Evolutionary conservation across 805 yeast genomes (phyloP).

Genomic region (Schwanniomyces sp.): DNA sequence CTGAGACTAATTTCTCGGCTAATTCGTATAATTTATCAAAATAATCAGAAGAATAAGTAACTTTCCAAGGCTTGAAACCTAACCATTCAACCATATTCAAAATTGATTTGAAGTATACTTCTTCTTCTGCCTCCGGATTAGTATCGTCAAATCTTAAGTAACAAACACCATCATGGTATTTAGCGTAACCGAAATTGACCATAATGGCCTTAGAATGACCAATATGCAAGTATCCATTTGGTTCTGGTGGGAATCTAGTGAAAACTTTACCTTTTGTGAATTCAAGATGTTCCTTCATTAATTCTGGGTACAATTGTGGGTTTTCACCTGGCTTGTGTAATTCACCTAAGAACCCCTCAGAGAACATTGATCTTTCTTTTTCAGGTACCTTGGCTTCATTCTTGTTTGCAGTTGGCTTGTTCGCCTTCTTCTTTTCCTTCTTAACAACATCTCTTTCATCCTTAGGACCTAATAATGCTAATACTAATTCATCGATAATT

Average conservation of each 20-base stretch:
- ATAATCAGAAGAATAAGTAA: conserved; percentile 95
- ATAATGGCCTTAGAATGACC: conserved; percentile 98
- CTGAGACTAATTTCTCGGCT: conserved; percentile 76
- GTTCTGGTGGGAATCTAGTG: conserved; percentile 98
- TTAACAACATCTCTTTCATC: conserved; percentile 89
- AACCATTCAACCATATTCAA: conserved; percentile 87
- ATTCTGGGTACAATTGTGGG: conserved; percentile 85
- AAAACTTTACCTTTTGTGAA: conserved; percentile 80
- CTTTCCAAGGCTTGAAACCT: conserved; percentile 90
- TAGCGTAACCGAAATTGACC: conserved; percentile 97
- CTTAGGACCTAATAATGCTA: conserved; percentile 82
- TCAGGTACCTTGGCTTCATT: conserved; percentile 8
- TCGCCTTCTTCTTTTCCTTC: conserved; percentile 64
- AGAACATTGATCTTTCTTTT: conserved; percentile 72
- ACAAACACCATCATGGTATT: conserved; percentile 81
- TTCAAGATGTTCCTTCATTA: conserved; percentile 76
- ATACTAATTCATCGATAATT: conserved; percentile 73
- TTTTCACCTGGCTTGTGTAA: conserved; percentile 95
- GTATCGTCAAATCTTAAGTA: conserved; percentile 96
- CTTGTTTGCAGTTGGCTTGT: conserved; percentile 16
- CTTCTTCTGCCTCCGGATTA: conserved; percentile 98
- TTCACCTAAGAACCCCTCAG: conserved; percentile 94
- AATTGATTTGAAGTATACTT: conserved; percentile 81
- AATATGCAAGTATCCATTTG: conserved; percentile 95
- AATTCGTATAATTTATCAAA: conserved; percentile 85